phyloP scores from a whole-genome alignment of 345 rosid genomes.

The Bruguiera sexangula region DNA sequence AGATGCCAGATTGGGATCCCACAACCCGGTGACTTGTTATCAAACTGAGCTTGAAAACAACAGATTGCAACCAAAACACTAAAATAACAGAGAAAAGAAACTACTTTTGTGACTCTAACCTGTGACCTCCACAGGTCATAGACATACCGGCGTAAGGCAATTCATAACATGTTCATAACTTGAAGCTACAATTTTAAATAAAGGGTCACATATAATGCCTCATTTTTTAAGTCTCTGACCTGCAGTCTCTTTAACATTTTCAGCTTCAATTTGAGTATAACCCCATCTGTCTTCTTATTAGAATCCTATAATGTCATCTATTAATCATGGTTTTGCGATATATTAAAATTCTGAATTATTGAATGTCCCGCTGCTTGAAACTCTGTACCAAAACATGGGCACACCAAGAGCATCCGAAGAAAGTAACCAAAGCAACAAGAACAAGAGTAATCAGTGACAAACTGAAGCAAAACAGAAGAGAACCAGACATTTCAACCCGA shows the following conservation, averaged over 20 bases:
- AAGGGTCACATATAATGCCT: neutral
- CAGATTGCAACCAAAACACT: too few species aligned
- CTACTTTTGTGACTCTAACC: too few species aligned
- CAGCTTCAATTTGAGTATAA: neutral
- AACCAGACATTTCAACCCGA: slow-evolving; percentile 2
- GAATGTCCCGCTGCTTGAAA: neutral
- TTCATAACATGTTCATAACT: too few species aligned
- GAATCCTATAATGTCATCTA: neutral
- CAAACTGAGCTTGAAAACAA: too few species aligned
- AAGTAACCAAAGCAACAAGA: slow-evolving; percentile 4
- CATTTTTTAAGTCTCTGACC: neutral
- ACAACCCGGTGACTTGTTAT: too few species aligned
- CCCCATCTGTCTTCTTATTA: neutral
- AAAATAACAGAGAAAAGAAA: too few species aligned
- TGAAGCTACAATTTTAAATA: neutral
- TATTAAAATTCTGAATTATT: neutral
- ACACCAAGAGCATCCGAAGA: neutral
- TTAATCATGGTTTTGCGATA: neutral
- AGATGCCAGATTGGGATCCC: too few species aligned
- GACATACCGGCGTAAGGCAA: too few species aligned
- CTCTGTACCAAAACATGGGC: neutral
- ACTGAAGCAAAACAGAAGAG: neutral
- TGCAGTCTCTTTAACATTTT: neutral
- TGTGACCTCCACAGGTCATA: too few species aligned
- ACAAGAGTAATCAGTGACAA: neutral